These are phyloP conservation scores for Clavaria fumosa DNA, from an alignment of 768 basidiomycete species.

Conservation along the genomic window DNA sequence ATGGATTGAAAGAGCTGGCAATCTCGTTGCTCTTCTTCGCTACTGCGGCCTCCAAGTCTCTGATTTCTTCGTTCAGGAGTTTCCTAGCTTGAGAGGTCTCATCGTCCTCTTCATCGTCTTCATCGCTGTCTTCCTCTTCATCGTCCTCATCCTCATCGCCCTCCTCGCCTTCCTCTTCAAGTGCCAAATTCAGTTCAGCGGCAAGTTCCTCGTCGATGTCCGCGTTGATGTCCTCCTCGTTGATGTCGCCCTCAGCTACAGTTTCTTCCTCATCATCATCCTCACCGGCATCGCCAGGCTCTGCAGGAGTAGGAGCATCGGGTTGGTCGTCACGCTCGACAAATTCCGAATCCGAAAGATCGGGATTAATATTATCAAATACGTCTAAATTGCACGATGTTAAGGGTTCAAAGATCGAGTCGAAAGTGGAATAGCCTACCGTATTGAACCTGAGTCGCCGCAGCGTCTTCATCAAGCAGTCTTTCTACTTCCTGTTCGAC, in stretches of 20 bases:
- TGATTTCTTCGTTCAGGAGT: constrained; percentile 75
- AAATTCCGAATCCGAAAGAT: constrained; percentile 81
- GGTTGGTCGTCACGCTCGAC: constrained; percentile 53
- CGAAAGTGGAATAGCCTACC: constrained; percentile 27
- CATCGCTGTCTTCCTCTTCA: constrained; percentile 48
- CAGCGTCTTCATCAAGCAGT: constrained; percentile 62
- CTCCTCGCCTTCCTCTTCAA: constrained; percentile 49
- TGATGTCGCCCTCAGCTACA: constrained; percentile 34
- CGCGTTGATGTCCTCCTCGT: constrained; percentile 47
- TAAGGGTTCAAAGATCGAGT: background rate
- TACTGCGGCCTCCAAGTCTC: constrained; percentile 78
- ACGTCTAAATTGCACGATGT: constrained; percentile 38
- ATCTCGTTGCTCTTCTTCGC: constrained; percentile 76
- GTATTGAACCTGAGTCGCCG: constrained; percentile 63
- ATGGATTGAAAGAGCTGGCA: constrained; percentile 67
- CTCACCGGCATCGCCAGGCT: constrained; percentile 46
- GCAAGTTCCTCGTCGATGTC: constrained; percentile 84
- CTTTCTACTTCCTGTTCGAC: constrained; percentile 90
- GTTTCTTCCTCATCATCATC: constrained; percentile 44
- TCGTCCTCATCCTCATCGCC: constrained; percentile 47
- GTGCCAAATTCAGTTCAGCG: constrained; percentile 73
- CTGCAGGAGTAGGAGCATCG: constrained; percentile 60
- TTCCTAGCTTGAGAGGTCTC: constrained; percentile 66
- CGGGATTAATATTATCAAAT: constrained; percentile 82
- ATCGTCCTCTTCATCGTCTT: constrained; percentile 73